Base-by-base conservation (phyloP, 768 basidiomycete genomes). In the Rhizopogon rudus region DNA sequence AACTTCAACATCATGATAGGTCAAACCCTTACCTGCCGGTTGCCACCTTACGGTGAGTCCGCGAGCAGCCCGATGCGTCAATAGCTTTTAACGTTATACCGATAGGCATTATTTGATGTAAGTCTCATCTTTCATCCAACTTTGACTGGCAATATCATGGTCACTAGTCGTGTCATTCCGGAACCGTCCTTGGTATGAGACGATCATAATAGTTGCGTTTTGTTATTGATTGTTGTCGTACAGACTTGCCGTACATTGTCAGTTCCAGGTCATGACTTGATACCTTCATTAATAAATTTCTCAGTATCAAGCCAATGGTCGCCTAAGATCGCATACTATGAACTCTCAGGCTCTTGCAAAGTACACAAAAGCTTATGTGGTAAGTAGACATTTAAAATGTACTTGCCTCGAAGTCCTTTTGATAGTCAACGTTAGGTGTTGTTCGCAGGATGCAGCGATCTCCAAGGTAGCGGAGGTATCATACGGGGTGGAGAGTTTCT, bases 181-280 rank as follows among this genome's bases (percentile, higher is more conserved):
- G 54, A 37, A 37, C 48, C 4, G 48, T 49, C 20, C 35, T 49
- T 25, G 48, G 48, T 49, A 49, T 10, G 48, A 49, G 37, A 5
- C 9, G 1, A 12, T 37, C 5, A 14, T 12, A 31, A 39, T 28
- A 13, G 35, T 22, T 37, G 20, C 5, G 17, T 22, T 16, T 49
- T 9, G 14, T 49, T 14, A 3, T 10, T 55, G 42, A 63, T 29
- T 41, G 20, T 1, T 25, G 14, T 25, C 4, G 17, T 13, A 44
- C 40, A 63, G 70, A 71, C 57, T 54, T 68, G 8, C 67, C 65
- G 10, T 67, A 67, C 39, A 60, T 65, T 13, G 54, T 65, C 54
- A 45, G 60, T 54, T 16, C 43, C 9, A 22, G 14, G 20, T 37
- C 16, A 5, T 35, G 20, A 10, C 1, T 37, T 5, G 14, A 31